Evolutionary conservation across 2,329 filamentous ascomycete genomes (phyloP).

Genomic region (Trichoderma afroharzianum): DNA sequence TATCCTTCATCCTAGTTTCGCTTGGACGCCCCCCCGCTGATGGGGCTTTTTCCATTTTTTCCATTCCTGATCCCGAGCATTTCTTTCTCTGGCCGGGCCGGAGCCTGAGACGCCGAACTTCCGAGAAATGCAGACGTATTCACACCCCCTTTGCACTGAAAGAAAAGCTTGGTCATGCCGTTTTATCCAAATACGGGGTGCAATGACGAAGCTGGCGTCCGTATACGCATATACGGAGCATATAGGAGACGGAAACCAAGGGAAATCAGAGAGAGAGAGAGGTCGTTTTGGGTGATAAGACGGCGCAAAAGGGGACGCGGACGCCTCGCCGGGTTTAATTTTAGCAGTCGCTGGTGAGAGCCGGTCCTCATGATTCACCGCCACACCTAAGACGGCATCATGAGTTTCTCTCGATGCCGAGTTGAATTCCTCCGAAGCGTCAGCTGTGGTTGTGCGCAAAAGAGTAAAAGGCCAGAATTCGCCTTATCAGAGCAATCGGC

Average conservation of each 20-base stretch:
- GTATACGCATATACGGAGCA: neutral
- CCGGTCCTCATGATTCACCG: neutral
- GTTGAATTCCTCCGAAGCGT: neutral
- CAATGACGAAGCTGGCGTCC: neutral
- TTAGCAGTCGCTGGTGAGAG: neutral
- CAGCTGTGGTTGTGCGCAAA: neutral
- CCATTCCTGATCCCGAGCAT: neutral
- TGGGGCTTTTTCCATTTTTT: neutral
- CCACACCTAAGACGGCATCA: neutral
- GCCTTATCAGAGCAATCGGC: neutral
- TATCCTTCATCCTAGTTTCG: neutral
- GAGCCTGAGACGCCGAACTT: neutral
- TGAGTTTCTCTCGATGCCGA: neutral
- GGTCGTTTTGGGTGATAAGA: neutral
- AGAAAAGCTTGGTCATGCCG: neutral
- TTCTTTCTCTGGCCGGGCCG: neutral
- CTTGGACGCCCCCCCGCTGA: neutral
- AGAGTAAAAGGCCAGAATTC: neutral
- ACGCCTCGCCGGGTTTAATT: neutral
- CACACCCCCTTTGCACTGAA: neutral
- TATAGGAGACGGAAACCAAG: neutral
- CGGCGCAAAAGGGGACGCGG: neutral
- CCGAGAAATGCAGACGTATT: neutral
- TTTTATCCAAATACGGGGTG: slow-evolving; percentile 1
- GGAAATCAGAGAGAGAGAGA: no score